Evolutionary conservation across 371 early-diverging fungal genomes (phyloP), one percentile per base, ranked within the genome.

Genomic region (Lichtheimia hyalospora): DNA sequence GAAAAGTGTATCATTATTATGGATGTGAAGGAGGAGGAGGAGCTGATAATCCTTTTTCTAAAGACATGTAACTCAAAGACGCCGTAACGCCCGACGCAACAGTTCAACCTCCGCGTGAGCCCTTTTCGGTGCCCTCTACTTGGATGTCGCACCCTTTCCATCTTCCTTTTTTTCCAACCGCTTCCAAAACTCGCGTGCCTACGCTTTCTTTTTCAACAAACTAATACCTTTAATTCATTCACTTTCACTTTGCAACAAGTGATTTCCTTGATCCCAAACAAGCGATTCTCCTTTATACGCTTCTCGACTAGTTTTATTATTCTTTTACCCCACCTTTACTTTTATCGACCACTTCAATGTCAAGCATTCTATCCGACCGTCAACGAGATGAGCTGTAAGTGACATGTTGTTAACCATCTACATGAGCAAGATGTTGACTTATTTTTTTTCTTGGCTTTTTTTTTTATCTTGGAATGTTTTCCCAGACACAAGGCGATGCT

Each of bases 401-500:
- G 28, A 54, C 20, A 24, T 34, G 34, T 3, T 7, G 18, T 8
- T 6, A 41, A 8, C 23, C 41, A 16, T 25, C 49, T 39, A 12
- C 25, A 7, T 57, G 13, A 3, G 28, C 43, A 27, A 12, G 57
- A 44, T 13, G 42, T 49, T 27, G 49, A 23, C 41, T 10, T 16
- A 21, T 55, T 5, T 34, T 23, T 25, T 12, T 28, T 49, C 15
- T 23, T 49, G 49, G 18, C 25, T 49, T 28, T 50, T 49, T n/a
- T n/a, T 49, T 13, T 16, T 15, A 24, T 44, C 54, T 23, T 42
- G 25, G 49, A 43, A 24, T 46, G 34, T 21, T 24, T 46, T n/a
- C 42, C 20, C 64, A 94, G 93, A 49, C 87, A 87, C 64, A 88
- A 88, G 61, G 88, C 94, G 42, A 85, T 96, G 50, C 71, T 95